Evolutionary conservation across 371 early-diverging fungal species (phyloP).

Genomic region (Mortierella sp.): DNA sequence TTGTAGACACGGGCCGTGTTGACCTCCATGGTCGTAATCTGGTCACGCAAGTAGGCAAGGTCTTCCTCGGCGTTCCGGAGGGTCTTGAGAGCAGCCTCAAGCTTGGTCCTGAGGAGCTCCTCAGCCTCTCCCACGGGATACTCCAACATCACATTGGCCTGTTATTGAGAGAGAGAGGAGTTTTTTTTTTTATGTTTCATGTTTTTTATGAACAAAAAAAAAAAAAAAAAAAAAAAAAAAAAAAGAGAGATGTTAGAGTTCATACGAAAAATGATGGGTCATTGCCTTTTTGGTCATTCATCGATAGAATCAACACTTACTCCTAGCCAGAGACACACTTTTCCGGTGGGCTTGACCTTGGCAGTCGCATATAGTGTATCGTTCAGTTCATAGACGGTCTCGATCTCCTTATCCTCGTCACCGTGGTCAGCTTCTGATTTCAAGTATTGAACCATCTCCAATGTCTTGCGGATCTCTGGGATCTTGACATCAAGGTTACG

Average conservation of each 20-base stretch:
- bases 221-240: conserved; percentile 2
- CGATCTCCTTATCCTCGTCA: conserved; percentile 73
- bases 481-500: conserved; percentile 88
- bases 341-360: conserved; percentile 76
- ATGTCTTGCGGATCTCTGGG: conserved; percentile 95
- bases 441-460: conserved; percentile 87
- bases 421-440: conserved; percentile 65
- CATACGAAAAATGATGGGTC: conserved; percentile 7
- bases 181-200: too few relatives aligned
- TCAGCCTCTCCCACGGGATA: conserved; percentile 92
- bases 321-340: conserved; percentile 95
- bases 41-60: conserved; percentile 92
- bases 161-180: conserved; percentile 2
- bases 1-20: conserved; percentile 98
- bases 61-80: conserved; percentile 86
- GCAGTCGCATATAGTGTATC: conserved; percentile 95
- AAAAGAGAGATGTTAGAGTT: not conserved
- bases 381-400: conserved; percentile 91
- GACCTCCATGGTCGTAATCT: conserved; percentile 99
- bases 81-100: conserved; percentile 76
- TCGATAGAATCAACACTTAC: conserved; percentile 66
- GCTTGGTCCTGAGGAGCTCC: conserved; percentile 81
- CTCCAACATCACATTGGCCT: conserved; percentile 98
- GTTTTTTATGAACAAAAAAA: too few relatives aligned
- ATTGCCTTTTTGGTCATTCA: too few relatives aligned